These are phyloP conservation scores for Nymphaea colorata DNA, from an alignment of 164 flowering plant genomes.

Conservation along the genomic window DNA sequence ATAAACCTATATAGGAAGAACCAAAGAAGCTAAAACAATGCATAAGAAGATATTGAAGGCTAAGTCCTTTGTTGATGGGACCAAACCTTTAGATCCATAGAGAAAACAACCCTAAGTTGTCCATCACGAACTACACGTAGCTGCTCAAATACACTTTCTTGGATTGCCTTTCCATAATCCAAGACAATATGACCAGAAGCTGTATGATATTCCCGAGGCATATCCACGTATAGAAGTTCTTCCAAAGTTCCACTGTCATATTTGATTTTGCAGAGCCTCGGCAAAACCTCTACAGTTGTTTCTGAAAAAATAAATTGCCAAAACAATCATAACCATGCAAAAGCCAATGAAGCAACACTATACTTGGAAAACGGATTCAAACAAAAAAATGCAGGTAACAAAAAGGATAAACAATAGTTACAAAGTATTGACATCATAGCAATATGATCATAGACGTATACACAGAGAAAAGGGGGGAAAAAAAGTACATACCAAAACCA, in stretches of 20 bases:
- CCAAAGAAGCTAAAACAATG: not conserved
- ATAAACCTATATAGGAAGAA: not conserved
- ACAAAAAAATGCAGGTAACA: not conserved
- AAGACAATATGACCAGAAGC: conserved; percentile 90
- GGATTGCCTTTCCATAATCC: conserved; percentile 98
- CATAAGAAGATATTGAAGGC: not conserved
- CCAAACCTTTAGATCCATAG: conserved; percentile 81
- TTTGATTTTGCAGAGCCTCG: conserved; percentile 94
- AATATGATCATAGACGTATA: not conserved
- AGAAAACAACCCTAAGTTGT: conserved; percentile 90
- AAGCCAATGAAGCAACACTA: not conserved
- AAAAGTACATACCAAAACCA: conserved; percentile 75
- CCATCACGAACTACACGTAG: conserved; percentile 99
- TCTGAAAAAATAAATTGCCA: conserved; percentile 31
- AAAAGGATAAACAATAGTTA: not conserved
- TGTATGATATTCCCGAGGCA: conserved; percentile 91
- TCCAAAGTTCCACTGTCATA: conserved; percentile 98
- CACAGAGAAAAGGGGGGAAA: not conserved
- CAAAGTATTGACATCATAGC: not conserved
- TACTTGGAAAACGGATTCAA: not conserved
- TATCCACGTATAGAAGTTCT: conserved; percentile 95
- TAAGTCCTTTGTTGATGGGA: not conserved
- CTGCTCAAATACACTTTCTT: conserved; percentile 98
- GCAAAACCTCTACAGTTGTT: conserved; percentile 94
- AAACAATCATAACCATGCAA: not conserved